phyloP scores from a whole-genome alignment of 768 basidiomycete species.

The Pleurotus salmoneostramineus region DNA sequence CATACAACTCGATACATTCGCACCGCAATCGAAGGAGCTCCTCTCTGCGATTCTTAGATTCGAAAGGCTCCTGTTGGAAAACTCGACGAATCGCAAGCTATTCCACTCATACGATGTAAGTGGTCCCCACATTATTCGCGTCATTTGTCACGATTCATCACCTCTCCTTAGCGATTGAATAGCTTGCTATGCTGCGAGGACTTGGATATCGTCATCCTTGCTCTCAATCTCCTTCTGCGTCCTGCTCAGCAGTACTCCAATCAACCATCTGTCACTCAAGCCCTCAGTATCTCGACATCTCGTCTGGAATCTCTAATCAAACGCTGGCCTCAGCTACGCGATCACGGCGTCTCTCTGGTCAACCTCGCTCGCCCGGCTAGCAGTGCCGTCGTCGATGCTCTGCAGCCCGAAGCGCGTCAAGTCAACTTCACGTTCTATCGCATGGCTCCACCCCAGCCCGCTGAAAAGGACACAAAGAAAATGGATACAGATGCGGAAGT shows the following conservation, averaged over 20 bases:
- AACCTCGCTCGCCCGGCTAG: slow-evolving; percentile 63
- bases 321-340: slow-evolving; percentile 79
- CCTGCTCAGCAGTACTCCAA: slow-evolving; percentile 95
- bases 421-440: slow-evolving; percentile 82
- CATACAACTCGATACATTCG: slow-evolving; percentile 78
- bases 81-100: slow-evolving; percentile 96
- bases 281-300: slow-evolving; percentile 75
- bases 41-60: slow-evolving; percentile 85
- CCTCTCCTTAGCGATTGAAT: slow-evolving; percentile 69
- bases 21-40: slow-evolving; percentile 66
- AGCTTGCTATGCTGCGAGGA: slow-evolving; percentile 86
- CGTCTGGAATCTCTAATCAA: slow-evolving; percentile 81
- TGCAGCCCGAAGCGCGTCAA: slow-evolving; percentile 73
- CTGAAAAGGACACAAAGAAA: slow-evolving; percentile 39
- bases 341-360: slow-evolving; percentile 72
- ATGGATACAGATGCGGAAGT: slow-evolving; percentile 44
- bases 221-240: slow-evolving; percentile 83
- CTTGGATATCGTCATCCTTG: slow-evolving; percentile 79
- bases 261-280: slow-evolving; percentile 79
- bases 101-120: slow-evolving; percentile 96
- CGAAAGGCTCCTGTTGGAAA: slow-evolving; percentile 87
- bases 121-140: slow-evolving; percentile 15
- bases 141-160: slow-evolving; percentile 4
- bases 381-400: slow-evolving; percentile 47
- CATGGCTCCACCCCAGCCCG: slow-evolving; percentile 37